Conservation (phyloP, 148 eudicot genomes). For the Camellia granthamiana region DNA sequence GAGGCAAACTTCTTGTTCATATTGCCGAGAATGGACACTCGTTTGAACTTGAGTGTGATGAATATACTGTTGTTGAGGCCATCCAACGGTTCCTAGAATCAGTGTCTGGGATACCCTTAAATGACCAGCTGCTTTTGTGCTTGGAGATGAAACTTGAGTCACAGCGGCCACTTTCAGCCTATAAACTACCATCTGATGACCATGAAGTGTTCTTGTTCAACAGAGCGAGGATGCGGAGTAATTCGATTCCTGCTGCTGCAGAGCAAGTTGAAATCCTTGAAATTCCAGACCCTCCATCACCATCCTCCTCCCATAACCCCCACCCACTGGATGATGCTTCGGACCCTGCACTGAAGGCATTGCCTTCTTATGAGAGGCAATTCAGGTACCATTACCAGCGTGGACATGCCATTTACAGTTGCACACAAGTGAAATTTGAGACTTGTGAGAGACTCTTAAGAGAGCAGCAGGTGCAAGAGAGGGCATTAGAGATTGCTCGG, state of each 20-base stretch:
- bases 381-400: conserved; percentile 86
- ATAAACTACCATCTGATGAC: conserved; percentile 75
- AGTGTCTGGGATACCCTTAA: conserved; percentile 53
- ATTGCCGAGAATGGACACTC: conserved; percentile 95
- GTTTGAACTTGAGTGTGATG: conserved; percentile 71
- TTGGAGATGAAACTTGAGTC: conserved; percentile 80
- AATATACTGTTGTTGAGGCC: conserved; percentile 61
- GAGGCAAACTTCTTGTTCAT: conserved; percentile 78
- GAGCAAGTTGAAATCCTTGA: conserved; percentile 59
- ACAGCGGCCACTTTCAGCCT: conserved; percentile 58
- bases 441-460: conserved; percentile 60
- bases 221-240: conserved; percentile 73
- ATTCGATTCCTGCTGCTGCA: conserved; percentile 58
- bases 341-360: conserved; percentile 92
- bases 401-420: conserved; percentile 69
- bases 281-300: conserved; percentile 51
- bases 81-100: conserved; percentile 66
- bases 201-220: conserved; percentile 81
- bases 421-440: conserved; percentile 50
- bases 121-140: conserved; percentile 84
- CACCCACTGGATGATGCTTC: conserved; percentile 83
- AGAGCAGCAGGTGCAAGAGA: conserved; percentile 90
- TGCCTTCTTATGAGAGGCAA: conserved; percentile 90
- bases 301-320: conserved; percentile 49
- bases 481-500: conserved; percentile 93